Percentiles rank a stretch among this genome's conserved stretches.
phyloP scores from a whole-genome alignment of 441 rosid genomes.

The Biscutella laevigata region DNA sequence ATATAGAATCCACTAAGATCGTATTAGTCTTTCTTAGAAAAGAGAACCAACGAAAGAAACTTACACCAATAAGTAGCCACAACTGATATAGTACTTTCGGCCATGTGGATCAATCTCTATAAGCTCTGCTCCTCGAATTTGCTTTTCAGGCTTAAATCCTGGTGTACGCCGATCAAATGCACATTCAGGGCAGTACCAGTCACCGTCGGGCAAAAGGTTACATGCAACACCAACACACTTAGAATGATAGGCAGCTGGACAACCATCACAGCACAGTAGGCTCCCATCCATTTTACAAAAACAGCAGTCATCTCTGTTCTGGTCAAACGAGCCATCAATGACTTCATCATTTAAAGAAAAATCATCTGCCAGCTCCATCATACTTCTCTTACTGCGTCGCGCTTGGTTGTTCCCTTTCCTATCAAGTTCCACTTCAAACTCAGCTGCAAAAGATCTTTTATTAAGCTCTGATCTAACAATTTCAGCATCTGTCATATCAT shows the following conservation, averaged over 20 bases:
- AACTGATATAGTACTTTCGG: constrained; percentile 49
- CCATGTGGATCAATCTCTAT: constrained; percentile 57
- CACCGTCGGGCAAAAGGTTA: constrained; percentile 64
- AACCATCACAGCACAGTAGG: constrained; percentile 70
- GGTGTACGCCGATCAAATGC: constrained; percentile 37
- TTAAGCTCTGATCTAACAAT: constrained; percentile 64
- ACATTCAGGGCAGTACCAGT: constrained; percentile 77
- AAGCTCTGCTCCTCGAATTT: constrained; percentile 54
- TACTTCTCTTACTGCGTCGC: constrained; percentile 39
- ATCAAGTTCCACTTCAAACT: constrained; percentile 55
- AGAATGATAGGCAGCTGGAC: constrained; percentile 80
- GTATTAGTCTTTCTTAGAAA: constrained; percentile 10
- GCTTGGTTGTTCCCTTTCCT: constrained; percentile 38
- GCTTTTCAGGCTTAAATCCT: constrained; percentile 37
- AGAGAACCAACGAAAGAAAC: constrained; percentile 29
- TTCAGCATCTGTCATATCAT: constrained; percentile 56
- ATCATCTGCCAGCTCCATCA: constrained; percentile 31
- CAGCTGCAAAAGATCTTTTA: constrained; percentile 60
- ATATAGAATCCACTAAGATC: constrained; percentile 9
- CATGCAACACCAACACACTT: constrained; percentile 60
- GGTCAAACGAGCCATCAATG: constrained; percentile 38
- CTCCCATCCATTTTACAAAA: constrained; percentile 74
- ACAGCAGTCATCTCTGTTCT: constrained; percentile 63
- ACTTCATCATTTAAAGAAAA: constrained; percentile 35
- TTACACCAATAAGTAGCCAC: constrained; percentile 68